These are phyloP conservation scores for Eimeria necatrix DNA, from an alignment of 169 alveolate species.

Conservation along the genomic window DNA sequence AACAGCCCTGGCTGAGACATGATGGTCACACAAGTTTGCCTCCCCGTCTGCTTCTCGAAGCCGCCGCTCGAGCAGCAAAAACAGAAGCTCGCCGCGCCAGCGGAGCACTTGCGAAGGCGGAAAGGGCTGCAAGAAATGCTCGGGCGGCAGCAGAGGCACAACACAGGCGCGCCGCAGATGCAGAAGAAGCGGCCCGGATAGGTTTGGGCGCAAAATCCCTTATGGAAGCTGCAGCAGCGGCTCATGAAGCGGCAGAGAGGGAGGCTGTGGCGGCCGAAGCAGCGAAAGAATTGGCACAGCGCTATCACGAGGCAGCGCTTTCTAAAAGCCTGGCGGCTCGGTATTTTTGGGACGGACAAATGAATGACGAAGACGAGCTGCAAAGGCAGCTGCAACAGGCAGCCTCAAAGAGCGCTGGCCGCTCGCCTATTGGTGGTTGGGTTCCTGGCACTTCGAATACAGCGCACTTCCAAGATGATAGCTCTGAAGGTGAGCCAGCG, in stretches of 20 bases:
- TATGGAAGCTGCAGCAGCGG: background rate
- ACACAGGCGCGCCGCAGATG: background rate
- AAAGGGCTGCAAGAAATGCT: background rate
- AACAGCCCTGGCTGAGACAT: background rate
- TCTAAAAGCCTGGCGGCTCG: background rate
- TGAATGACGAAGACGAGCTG: background rate
- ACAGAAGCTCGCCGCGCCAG: background rate
- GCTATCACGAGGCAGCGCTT: background rate
- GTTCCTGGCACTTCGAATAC: background rate
- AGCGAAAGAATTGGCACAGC: background rate
- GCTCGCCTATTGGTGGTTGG: background rate
- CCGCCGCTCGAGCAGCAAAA: constrained; percentile 31
- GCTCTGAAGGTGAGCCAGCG: background rate
- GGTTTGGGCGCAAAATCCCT: background rate
- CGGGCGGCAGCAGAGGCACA: background rate
- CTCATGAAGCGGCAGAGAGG: background rate
- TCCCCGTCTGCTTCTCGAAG: constrained; percentile 7
- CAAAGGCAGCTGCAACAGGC: background rate
- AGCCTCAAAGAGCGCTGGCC: background rate
- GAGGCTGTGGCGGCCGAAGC: background rate
- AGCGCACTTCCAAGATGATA: background rate
- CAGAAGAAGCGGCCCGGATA: background rate
- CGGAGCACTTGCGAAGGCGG: background rate
- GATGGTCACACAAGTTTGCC: background rate
- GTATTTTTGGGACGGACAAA: background rate